Evolutionary conservation across 495 filamentous ascomycete species (phyloP).

Genomic region (Trypethelium eluteriae): DNA sequence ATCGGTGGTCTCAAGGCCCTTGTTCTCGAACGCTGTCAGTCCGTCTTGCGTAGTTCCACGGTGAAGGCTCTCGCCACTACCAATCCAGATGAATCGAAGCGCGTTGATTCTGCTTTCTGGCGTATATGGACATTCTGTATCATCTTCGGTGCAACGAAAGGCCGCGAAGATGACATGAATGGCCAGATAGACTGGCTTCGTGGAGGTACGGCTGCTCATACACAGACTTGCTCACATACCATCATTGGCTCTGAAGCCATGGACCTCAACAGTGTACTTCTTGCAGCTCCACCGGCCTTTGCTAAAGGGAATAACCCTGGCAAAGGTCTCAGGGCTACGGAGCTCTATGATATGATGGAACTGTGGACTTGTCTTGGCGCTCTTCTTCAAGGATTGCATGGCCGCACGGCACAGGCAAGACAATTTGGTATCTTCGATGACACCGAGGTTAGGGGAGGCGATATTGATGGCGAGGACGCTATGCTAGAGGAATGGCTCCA

Average conservation of each 20-base stretch:
- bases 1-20: conserved; percentile 53
- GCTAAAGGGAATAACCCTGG: conserved; percentile 47
- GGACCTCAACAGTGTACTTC: conserved; percentile 47
- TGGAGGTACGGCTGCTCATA: conserved; percentile 47
- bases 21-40: conserved; percentile 51
- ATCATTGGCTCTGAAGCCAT: conserved; percentile 43
- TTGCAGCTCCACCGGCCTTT: conserved; percentile 52
- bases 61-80: conserved; percentile 47
- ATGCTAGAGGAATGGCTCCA: conserved; percentile 59
- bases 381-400: conserved; percentile 52
- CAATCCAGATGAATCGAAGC: conserved; percentile 43
- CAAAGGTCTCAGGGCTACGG: conserved; percentile 46
- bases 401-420: conserved; percentile 48
- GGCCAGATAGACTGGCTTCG: conserved; percentile 60
- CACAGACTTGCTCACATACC: conserved; percentile 34
- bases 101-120: conserved; percentile 61
- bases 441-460: conserved; percentile 40
- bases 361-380: conserved; percentile 58
- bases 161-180: conserved; percentile 53
- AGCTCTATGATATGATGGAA: conserved; percentile 60
- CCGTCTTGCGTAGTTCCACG: conserved; percentile 53
- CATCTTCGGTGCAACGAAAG: conserved; percentile 54
- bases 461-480: conserved; percentile 47
- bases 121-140: conserved; percentile 64
- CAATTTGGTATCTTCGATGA: conserved; percentile 49